These are phyloP conservation scores for Scleromitrula shiraiana DNA, from an alignment of 2,329 filamentous ascomycete genomes.

Conservation along the genomic window DNA sequence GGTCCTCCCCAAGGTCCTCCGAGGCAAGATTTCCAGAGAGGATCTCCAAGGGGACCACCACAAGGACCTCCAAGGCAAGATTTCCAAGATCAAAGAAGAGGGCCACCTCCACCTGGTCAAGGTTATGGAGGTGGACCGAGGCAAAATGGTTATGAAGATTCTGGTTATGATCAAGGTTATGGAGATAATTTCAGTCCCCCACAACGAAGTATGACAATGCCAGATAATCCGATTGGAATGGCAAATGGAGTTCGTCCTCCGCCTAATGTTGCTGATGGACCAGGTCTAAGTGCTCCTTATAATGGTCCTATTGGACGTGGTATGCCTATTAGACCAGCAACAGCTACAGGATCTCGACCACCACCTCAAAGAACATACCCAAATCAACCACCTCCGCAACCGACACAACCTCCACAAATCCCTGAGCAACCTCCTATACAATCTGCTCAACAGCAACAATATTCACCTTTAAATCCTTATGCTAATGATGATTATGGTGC, in stretches of 20 bases:
- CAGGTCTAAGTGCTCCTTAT: slow-evolving; percentile 36
- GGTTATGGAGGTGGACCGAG: slow-evolving; percentile 12
- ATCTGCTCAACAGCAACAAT: slow-evolving; percentile 15
- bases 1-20: slow-evolving; percentile 16
- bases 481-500: slow-evolving; percentile 14
- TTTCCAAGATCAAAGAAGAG: slow-evolving; percentile 1
- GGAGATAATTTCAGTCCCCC: slow-evolving; percentile 43
- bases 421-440: slow-evolving; percentile 34
- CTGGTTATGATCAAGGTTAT: slow-evolving; percentile 20
- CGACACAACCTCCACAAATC: too few species aligned
- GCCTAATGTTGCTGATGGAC: slow-evolving; percentile 18
- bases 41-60: slow-evolving; percentile 12
- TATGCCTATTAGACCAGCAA: slow-evolving; percentile 46
- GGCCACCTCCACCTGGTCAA: slow-evolving; percentile 10
- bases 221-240: slow-evolving; percentile 31
- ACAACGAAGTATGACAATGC: slow-evolving; percentile 55
- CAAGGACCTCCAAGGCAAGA: slow-evolving; percentile 12
- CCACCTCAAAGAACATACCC: slow-evolving; percentile 46
- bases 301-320: slow-evolving; percentile 38
- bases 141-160: slow-evolving; percentile 23
- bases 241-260: slow-evolving; percentile 28
- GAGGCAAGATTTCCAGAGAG: slow-evolving; percentile 22
- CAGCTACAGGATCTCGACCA: slow-evolving; percentile 44
- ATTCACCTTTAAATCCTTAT: slow-evolving; percentile 11
- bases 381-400: slow-evolving; percentile 33